Evolutionary conservation across 768 basidiomycete species (phyloP), one percentile per base, ranked within the genome.

Genomic region (Hemileccinum rubropunctum): DNA sequence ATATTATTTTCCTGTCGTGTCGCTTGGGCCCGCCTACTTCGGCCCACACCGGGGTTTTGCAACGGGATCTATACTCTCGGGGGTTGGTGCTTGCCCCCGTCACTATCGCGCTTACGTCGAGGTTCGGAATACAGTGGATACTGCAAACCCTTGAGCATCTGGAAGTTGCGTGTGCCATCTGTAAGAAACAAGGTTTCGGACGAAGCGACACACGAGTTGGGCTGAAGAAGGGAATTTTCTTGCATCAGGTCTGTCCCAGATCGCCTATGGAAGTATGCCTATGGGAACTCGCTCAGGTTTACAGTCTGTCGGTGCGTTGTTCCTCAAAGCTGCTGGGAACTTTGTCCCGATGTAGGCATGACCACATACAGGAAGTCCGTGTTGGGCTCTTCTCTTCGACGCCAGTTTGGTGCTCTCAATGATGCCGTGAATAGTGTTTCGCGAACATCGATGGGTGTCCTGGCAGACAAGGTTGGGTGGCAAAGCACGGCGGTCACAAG

Each of bases 191-290:
- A 9, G 37, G 30, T 20, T 40, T 45, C 9, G 30, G 32, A 27
- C 30, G 44, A n/a, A 23, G 38, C 10, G 32, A 13, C 12, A 30
- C 6, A 8, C 23, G 44, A 33, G 20, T 34, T 11, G 28, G 38
- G 18, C 17, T 51, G 36, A 12, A 21, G 20, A 50, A 45, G 17
- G 14, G 27, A 21, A 45, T 37, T 21, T 50, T 39, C 43, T 33
- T 45, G 32, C 45, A 35, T 40, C 50, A 50, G 50, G 43, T 51
- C 10, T 18, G 43, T 45, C 12, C 36, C 17, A 17, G 43, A 35
- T 33, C 11, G 27, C 35, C 30, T 12, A 15, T 33, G n/a, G 4
- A 30, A 20, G 14, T 8, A 6, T 37, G 35, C n/a, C 21, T 4
- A 33, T 9, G 20, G 17, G 15, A 23, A 17, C 18, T 39, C 15